Evolutionary conservation across 23 red algal genomes (phyloP).

Genomic region (Chondrus crispus): DNA sequence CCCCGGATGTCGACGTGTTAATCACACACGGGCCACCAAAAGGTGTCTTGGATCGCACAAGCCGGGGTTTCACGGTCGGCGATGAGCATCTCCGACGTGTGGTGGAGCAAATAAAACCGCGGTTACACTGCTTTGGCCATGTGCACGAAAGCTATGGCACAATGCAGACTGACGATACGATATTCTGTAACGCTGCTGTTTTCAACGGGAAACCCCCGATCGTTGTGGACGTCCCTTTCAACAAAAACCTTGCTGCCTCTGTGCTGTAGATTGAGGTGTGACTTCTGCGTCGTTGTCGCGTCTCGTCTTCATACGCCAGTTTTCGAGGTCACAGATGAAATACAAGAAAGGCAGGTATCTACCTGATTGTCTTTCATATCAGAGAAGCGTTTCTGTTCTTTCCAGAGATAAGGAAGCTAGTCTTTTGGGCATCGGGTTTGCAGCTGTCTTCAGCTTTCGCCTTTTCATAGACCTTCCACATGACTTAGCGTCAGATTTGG

Average conservation of each 20-base stretch:
- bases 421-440: conserved; percentile 12
- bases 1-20: conserved; percentile 51
- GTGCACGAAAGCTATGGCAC: conserved; percentile 61
- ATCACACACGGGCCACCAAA: conserved; percentile 53
- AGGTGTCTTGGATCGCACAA: conserved; percentile 49
- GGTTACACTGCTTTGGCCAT: conserved; percentile 60
- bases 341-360: background rate
- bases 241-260: conserved; percentile 23
- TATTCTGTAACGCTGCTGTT: conserved; percentile 54
- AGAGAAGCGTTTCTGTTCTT: background rate
- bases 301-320: too few species aligned
- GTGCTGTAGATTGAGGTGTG: too few species aligned
- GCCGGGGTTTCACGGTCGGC: conserved; percentile 47
- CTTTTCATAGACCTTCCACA: background rate
- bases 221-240: conserved; percentile 41
- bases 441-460: background rate
- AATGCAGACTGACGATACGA: conserved; percentile 1
- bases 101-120: conserved; percentile 22
- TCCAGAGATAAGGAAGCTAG: conserved; percentile 23
- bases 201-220: conserved; percentile 46
- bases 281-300: too few species aligned
- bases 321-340: too few species aligned
- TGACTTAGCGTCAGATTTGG: background rate
- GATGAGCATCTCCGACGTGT: conserved; percentile 20
- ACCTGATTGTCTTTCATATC: background rate